Percentiles rank a stretch among this genome's conserved stretches.
Conservation (phyloP, 495 filamentous ascomycete genomes). For the Podospora conica region DNA sequence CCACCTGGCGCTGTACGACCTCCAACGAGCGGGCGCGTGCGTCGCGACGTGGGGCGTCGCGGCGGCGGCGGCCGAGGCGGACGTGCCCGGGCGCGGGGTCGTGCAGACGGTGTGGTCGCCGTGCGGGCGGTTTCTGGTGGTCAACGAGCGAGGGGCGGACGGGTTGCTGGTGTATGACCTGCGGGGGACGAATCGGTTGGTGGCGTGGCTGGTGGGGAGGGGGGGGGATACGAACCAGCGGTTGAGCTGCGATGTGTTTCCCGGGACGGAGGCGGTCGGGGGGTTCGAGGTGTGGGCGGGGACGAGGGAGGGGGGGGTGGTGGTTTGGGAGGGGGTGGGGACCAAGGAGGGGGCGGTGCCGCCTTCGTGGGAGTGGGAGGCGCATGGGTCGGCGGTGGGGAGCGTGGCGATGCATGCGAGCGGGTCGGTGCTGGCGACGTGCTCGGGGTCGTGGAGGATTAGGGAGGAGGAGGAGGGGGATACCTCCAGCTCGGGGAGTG, state of each 20-base stretch:
- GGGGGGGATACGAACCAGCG: constrained; percentile 70
- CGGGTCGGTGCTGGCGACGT: constrained; percentile 67
- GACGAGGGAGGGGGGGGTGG: constrained; percentile 68
- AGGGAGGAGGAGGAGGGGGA: constrained; percentile 16
- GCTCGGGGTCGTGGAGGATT: constrained; percentile 54
- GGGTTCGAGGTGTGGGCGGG: constrained; percentile 81
- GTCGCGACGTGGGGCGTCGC: constrained; percentile 59
- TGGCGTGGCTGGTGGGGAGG: constrained; percentile 67
- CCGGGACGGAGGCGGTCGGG: constrained; percentile 31
- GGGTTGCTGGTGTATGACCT: constrained; percentile 80
- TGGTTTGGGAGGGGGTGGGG: constrained; percentile 64
- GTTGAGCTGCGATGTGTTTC: constrained; percentile 65
- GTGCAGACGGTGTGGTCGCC: constrained; percentile 73
- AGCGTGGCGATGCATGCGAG: constrained; percentile 60
- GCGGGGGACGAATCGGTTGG: constrained; percentile 58
- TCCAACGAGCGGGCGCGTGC: constrained; percentile 56
- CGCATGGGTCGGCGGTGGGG: constrained; percentile 53
- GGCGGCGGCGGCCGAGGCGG: constrained; percentile 30
- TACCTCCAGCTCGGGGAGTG: constrained; percentile 1
- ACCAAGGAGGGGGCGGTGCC: constrained; percentile 47
- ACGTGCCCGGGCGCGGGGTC: constrained; percentile 60
- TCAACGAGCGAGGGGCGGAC: constrained; percentile 74
- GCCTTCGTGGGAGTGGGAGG: constrained; percentile 53
- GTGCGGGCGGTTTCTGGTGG: constrained; percentile 80
- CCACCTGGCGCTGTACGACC: constrained; percentile 69